Conservation (phyloP, 1,284 basidiomycete species). For the Leccinum discolor region DNA sequence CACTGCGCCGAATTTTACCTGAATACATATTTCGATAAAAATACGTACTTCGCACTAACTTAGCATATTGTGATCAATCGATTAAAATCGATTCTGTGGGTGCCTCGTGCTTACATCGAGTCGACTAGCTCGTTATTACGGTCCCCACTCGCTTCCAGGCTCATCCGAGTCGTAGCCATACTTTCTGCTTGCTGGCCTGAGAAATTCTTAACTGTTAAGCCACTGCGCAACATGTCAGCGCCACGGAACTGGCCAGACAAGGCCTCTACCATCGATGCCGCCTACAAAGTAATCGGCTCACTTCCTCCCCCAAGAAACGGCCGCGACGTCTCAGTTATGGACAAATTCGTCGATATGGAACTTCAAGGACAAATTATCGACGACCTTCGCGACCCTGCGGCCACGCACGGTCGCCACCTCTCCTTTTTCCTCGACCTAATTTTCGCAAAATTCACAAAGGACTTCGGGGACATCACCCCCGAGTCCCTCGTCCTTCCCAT, state of each 20-base stretch:
- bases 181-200: no score
- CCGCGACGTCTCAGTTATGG: background rate
- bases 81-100: no score
- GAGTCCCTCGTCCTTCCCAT: background rate
- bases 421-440: background rate
- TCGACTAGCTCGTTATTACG: no score
- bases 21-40: no score
- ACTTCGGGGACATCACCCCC: background rate
- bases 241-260: background rate
- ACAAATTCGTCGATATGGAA: background rate
- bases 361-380: background rate
- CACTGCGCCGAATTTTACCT: no score
- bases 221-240: no score
- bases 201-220: no score
- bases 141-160: no score
- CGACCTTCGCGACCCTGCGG: background rate
- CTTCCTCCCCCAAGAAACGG: background rate
- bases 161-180: no score
- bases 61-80: no score
- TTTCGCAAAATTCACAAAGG: background rate
- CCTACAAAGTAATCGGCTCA: background rate
- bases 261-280: background rate
- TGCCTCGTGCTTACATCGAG: no score
- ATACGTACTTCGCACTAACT: no score
- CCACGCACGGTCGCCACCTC: background rate